These are phyloP conservation scores for Lactarius hatsudake DNA, from an alignment of 768 basidiomycete genomes.

Conservation along the genomic window DNA sequence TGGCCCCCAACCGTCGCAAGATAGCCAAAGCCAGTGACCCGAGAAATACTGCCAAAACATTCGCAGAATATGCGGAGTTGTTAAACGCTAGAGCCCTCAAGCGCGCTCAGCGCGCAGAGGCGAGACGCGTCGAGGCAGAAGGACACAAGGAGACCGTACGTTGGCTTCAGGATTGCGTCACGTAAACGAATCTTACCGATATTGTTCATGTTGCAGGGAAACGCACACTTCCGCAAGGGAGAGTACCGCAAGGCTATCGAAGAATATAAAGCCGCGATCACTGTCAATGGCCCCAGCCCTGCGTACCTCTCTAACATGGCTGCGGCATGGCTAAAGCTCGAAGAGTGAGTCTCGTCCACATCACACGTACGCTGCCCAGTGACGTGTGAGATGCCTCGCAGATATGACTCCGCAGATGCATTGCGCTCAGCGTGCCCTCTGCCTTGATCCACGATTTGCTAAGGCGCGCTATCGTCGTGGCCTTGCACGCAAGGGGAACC, in stretches of 20 bases:
- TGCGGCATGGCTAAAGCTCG: slow-evolving; percentile 43
- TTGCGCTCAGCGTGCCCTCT: neutral
- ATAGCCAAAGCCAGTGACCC: neutral
- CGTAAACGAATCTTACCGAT: neutral
- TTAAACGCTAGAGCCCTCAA: neutral
- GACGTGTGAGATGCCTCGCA: neutral
- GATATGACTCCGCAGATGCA: neutral
- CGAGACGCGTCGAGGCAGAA: slow-evolving; percentile 3
- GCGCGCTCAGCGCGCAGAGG: slow-evolving; percentile 1
- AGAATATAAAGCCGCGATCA: slow-evolving; percentile 42
- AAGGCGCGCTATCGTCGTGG: slow-evolving; percentile 39
- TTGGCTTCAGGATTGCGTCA: neutral
- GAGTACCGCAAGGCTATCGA: slow-evolving; percentile 40
- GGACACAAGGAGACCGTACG: neutral
- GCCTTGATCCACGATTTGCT: slow-evolving; percentile 31
- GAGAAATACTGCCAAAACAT: neutral
- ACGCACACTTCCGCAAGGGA: slow-evolving; percentile 39
- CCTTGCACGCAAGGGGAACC: slow-evolving; percentile 35
- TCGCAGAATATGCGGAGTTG: neutral
- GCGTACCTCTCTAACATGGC: slow-evolving; percentile 44
- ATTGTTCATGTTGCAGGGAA: slow-evolving; percentile 38
- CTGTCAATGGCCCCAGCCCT: slow-evolving; percentile 38
- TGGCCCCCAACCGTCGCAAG: neutral
- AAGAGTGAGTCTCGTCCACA: neutral
- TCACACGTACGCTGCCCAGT: neutral